phyloP scores from a whole-genome alignment of 306 rosid genomes.

The peach (Prunus persica) region DNA sequence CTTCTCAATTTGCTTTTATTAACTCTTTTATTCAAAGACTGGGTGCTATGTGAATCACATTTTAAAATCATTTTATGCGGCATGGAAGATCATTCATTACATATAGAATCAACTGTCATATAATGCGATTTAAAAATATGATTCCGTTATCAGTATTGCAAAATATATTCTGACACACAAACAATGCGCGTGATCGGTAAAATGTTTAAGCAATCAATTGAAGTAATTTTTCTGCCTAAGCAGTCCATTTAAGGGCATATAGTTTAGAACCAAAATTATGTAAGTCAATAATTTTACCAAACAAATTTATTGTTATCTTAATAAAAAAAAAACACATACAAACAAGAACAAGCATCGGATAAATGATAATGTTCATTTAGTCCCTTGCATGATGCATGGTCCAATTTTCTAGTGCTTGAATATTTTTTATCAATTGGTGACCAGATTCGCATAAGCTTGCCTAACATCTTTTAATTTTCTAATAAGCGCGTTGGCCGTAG shows the following conservation, averaged over 20 bases:
- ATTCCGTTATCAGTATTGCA: too few relatives aligned
- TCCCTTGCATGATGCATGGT: constrained; percentile 8
- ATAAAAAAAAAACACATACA: neutral
- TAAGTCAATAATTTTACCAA: neutral
- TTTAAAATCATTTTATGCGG: neutral
- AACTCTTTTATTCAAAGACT: neutral
- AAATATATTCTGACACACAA: too few relatives aligned
- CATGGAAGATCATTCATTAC: neutral
- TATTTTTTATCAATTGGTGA: neutral
- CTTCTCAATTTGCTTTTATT: neutral
- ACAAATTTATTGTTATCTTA: neutral
- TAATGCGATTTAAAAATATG: neutral
- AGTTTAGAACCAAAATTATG: neutral
- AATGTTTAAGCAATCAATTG: too few relatives aligned
- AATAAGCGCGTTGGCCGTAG: neutral
- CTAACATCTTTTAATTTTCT: neutral
- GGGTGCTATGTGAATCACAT: neutral
- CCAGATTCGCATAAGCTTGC: neutral
- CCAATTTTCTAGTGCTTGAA: neutral
- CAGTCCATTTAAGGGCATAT: too few relatives aligned
- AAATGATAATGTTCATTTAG: neutral
- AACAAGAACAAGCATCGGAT: neutral
- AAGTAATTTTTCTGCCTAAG: too few relatives aligned
- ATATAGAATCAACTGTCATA: fast-evolving
- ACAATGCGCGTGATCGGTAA: too few relatives aligned